Evolutionary conservation across 2,329 filamentous ascomycete species (phyloP).

Genomic region (Colletotrichum phormii): DNA sequence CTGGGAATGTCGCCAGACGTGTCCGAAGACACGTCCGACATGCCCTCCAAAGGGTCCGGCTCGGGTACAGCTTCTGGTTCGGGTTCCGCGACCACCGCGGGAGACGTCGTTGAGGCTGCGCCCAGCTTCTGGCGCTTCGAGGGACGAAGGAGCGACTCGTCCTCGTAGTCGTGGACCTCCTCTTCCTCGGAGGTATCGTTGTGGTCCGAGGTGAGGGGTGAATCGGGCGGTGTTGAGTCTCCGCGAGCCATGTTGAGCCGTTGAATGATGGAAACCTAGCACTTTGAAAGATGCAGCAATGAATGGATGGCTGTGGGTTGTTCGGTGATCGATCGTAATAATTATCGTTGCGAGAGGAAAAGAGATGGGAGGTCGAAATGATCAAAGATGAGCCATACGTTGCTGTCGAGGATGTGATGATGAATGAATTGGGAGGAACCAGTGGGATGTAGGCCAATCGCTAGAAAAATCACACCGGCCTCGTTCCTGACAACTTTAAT

Average conservation of each 20-base stretch:
- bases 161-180: slow-evolving; percentile 40
- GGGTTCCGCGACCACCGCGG: slow-evolving; percentile 50
- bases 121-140: slow-evolving; percentile 51
- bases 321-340: background rate
- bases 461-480: background rate
- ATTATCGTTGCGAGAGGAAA: background rate
- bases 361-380: background rate
- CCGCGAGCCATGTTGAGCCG: slow-evolving; percentile 26
- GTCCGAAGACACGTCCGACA: slow-evolving; percentile 87
- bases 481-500: slow-evolving; percentile 24
- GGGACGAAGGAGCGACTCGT: slow-evolving; percentile 45
- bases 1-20: slow-evolving; percentile 87
- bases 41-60: slow-evolving; percentile 65
- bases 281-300: slow-evolving; percentile 23
- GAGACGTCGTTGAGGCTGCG: slow-evolving; percentile 54
- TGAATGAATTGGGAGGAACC: background rate
- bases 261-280: slow-evolving; percentile 10
- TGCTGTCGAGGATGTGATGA: background rate
- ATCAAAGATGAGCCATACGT: background rate
- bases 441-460: slow-evolving; percentile 10
- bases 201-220: slow-evolving; percentile 37
- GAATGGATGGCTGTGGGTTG: background rate
- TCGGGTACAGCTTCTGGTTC: slow-evolving; percentile 47
- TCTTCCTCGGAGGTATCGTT: slow-evolving; percentile 37
- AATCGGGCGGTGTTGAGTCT: slow-evolving; percentile 33